phyloP scores from a whole-genome alignment of 805 yeast genomes.

The Schwanniomyces pseudopolymorphus region DNA sequence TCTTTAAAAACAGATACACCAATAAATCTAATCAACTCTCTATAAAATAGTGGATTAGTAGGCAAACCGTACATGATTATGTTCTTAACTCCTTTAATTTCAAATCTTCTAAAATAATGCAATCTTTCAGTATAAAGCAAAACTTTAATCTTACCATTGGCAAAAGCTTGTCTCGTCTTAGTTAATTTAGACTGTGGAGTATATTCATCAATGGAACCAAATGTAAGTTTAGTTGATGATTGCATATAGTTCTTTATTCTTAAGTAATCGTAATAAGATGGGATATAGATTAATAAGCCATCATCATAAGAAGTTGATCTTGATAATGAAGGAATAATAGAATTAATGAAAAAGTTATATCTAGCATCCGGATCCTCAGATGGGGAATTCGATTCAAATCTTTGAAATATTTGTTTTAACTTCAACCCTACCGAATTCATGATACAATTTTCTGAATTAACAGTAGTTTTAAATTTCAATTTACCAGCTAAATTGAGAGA shows the following conservation, averaged over 20 bases:
- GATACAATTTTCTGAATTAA: slow-evolving; percentile 48
- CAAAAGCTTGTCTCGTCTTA: slow-evolving; percentile 68
- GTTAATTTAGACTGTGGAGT: slow-evolving; percentile 69
- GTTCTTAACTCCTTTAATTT: slow-evolving; percentile 79
- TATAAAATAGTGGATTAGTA: slow-evolving; percentile 77
- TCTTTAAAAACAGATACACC: slow-evolving; percentile 61
- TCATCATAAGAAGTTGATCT: slow-evolving; percentile 59
- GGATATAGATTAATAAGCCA: slow-evolving; percentile 80
- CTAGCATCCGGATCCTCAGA: slow-evolving; percentile 77
- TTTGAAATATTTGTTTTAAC: slow-evolving; percentile 66
- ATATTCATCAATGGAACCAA: slow-evolving; percentile 82
- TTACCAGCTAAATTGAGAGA: slow-evolving; percentile 61
- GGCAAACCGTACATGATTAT: slow-evolving; percentile 84
- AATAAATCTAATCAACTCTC: slow-evolving; percentile 69
- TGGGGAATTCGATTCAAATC: slow-evolving; percentile 60
- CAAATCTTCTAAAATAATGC: slow-evolving; percentile 87
- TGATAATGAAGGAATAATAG: slow-evolving; percentile 69
- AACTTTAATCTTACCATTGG: slow-evolving; percentile 58
- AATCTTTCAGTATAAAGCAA: slow-evolving; percentile 91
- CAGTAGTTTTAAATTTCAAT: slow-evolving; percentile 50
- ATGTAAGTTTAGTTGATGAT: slow-evolving; percentile 59
- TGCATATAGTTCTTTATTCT: slow-evolving; percentile 72
- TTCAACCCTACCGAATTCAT: slow-evolving; percentile 65
- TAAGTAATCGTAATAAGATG: slow-evolving; percentile 83
- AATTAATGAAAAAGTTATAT: slow-evolving; percentile 75